phyloP scores from a whole-genome alignment of 2,329 filamentous ascomycete species.

The Cytospora piceicola region DNA sequence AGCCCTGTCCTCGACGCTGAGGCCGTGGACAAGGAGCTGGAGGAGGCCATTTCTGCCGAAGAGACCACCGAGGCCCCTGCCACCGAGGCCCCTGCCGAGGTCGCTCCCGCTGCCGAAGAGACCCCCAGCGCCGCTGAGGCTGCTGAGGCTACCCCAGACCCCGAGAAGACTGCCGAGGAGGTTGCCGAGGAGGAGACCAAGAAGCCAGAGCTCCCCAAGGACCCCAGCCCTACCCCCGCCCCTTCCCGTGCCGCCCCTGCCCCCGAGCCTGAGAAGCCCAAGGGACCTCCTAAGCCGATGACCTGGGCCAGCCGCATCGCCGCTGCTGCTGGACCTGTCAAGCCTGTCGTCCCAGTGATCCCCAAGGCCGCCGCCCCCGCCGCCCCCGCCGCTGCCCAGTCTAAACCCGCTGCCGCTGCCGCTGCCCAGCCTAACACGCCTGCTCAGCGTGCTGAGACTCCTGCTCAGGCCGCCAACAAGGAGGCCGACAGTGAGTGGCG shows the following conservation, averaged over 20 bases:
- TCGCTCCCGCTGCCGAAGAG: conserved; percentile 34
- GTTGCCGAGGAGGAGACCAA: conserved; percentile 59
- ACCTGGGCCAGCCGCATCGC: conserved; percentile 75
- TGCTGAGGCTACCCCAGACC: conserved; percentile 45
- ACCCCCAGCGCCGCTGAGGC: conserved; percentile 40
- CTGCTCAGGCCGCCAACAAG: conserved; percentile 48
- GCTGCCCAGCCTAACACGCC: conserved; percentile 43
- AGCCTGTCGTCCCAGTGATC: conserved; percentile 49
- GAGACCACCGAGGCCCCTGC: conserved; percentile 49
- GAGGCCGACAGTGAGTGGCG: conserved; percentile 79
- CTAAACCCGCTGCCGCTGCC: conserved; percentile 54
- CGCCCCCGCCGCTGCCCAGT: conserved; percentile 54
- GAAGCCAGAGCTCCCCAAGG: conserved; percentile 69
- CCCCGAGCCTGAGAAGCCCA: conserved; percentile 51
- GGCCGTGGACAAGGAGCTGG: conserved; percentile 75
- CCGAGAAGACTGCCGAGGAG: conserved; percentile 56
- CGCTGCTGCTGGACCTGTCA: conserved; percentile 53
- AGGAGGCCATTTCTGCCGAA: conserved; percentile 57
- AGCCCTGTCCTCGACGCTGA: conserved; percentile 47
- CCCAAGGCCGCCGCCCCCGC: conserved; percentile 57
- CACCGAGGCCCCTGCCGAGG: conserved; percentile 40
- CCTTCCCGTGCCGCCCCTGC: conserved; percentile 54
- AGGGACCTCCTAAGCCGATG: conserved; percentile 62
- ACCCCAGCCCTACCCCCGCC: conserved; percentile 61
- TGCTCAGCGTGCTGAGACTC: conserved; percentile 42